Evolutionary conservation across 345 rosid species (phyloP), one percentile per base, ranked within the genome.

Genomic region (Eucalyptus dawsonii): DNA sequence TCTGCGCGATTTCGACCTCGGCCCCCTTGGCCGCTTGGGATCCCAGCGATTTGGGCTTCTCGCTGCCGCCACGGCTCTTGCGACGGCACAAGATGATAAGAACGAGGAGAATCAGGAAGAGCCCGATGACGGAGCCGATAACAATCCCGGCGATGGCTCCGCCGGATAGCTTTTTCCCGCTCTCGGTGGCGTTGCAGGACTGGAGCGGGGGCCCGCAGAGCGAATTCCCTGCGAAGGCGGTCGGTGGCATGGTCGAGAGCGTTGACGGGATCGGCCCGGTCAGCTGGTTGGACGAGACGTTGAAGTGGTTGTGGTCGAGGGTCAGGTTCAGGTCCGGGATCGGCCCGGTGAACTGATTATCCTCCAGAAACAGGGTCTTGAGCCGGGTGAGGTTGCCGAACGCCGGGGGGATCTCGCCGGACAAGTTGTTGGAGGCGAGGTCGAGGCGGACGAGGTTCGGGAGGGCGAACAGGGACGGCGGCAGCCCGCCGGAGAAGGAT

Each of bases 401-500:
- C 85, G 42, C 53, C 17, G 90, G 67, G 24, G 94, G 88, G 29
- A 93, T 91, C 51, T 40, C 76, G 29, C 95, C 95, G 50, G 94
- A 76, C 88, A 93, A 92, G 2, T 90, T 88, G 88, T 93, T 93
- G 51, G 56, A 54, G 31, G 93, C 90, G 62, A 93, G 87, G 62
- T 91, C 40, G 65, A 93, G 91, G 86, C 91, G 88, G 45, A 91
- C 89, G 89, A 93, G 89, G 56, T 91, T 89, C 90, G 37, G 83
- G 87, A 93, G 87, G 51, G 62, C 40, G 90, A 92, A 93, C 86
- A 93, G 56, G 86, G 83, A 93, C 7, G 56, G 89, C 76, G 99
- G 99, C 90, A 97, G 90, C 67, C 92, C 94, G 29, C 99, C 99
- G 45, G 97, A 92, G 90, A 97, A n/a, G n/a, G n/a, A n/a, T n/a